These are phyloP conservation scores for Colletotrichum falcatum DNA, from an alignment of 2,329 filamentous ascomycete genomes.

Conservation along the genomic window DNA sequence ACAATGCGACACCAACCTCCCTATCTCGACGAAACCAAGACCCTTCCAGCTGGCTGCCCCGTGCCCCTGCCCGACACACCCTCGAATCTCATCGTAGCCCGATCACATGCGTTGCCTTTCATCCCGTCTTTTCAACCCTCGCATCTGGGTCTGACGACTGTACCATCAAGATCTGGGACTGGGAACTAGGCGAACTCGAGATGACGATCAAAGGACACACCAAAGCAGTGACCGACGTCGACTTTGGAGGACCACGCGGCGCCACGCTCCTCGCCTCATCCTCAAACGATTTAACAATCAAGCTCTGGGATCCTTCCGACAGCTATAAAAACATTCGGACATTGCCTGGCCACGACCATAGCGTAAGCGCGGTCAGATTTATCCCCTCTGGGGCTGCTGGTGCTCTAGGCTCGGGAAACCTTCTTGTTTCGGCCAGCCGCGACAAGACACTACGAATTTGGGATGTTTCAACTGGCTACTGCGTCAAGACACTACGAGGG, in stretches of 20 bases:
- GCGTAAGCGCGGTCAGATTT: constrained; percentile 88
- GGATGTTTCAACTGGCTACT: constrained; percentile 94
- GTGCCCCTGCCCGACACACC: constrained; percentile 82
- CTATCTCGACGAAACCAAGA: constrained; percentile 85
- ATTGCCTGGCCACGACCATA: too few species aligned
- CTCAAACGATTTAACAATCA: too few species aligned
- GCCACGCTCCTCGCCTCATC: too few species aligned
- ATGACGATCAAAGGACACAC: too few species aligned
- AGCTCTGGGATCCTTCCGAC: too few species aligned
- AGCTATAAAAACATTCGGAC: too few species aligned
- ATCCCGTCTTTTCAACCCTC: constrained; percentile 89
- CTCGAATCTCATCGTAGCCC: constrained; percentile 85
- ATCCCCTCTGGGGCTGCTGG: constrained; percentile 86
- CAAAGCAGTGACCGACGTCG: too few species aligned
- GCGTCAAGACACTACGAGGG: constrained; percentile 87
- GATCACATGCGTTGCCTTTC: constrained; percentile 90
- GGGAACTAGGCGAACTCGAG: constrained; percentile 92
- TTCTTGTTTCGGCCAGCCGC: constrained; percentile 86
- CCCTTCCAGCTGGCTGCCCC: constrained; percentile 87
- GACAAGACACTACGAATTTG: constrained; percentile 89
- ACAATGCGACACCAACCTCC: constrained; percentile 83
- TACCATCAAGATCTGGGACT: constrained; percentile 98
- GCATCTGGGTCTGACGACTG: constrained; percentile 92
- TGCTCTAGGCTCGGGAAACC: constrained; percentile 80
- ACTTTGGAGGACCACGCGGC: too few species aligned